phyloP scores from a whole-genome alignment of 2,329 filamentous ascomycete species.

The Helminthosporium solani region DNA sequence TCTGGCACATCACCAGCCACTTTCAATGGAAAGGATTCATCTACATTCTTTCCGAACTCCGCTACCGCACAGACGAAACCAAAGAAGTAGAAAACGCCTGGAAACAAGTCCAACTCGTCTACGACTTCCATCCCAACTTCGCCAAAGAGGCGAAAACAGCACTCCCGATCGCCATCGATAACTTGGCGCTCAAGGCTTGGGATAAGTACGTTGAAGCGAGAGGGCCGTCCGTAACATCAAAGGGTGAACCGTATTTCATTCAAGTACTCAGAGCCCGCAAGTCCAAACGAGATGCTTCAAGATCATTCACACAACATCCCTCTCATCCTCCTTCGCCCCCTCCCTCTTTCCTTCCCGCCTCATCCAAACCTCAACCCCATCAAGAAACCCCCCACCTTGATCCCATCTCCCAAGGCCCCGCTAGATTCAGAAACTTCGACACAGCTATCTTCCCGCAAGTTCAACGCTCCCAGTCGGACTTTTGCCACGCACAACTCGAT shows the following conservation, averaged over 20 bases:
- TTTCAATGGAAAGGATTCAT: conserved; percentile 57
- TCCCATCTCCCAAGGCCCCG: too few species aligned
- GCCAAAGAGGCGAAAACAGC: conserved; percentile 39
- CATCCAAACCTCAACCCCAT: too few species aligned
- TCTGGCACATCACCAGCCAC: conserved; percentile 50
- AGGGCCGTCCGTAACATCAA: conserved; percentile 5
- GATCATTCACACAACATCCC: background rate
- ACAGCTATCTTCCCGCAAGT: too few species aligned
- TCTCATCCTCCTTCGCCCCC: too few species aligned
- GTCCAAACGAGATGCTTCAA: conserved; percentile 2
- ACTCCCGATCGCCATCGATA: conserved; percentile 46
- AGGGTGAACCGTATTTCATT: conserved; percentile 25
- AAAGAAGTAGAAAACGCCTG: conserved; percentile 43
- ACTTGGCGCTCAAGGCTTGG: conserved; percentile 50
- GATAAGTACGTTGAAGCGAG: conserved; percentile 27
- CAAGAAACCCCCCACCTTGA: too few species aligned
- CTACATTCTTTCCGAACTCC: conserved; percentile 46
- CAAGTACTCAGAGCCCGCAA: conserved; percentile 19
- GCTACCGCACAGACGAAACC: conserved; percentile 24
- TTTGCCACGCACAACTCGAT: background rate
- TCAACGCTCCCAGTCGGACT: background rate
- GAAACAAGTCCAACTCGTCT: conserved; percentile 48
- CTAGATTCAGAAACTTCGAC: too few species aligned
- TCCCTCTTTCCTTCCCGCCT: too few species aligned
- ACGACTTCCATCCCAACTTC: conserved; percentile 46